These are phyloP conservation scores for Encephalitozoon cuniculi DNA, from an alignment of 371 early-diverging fungal genomes.

Conservation along the genomic window DNA sequence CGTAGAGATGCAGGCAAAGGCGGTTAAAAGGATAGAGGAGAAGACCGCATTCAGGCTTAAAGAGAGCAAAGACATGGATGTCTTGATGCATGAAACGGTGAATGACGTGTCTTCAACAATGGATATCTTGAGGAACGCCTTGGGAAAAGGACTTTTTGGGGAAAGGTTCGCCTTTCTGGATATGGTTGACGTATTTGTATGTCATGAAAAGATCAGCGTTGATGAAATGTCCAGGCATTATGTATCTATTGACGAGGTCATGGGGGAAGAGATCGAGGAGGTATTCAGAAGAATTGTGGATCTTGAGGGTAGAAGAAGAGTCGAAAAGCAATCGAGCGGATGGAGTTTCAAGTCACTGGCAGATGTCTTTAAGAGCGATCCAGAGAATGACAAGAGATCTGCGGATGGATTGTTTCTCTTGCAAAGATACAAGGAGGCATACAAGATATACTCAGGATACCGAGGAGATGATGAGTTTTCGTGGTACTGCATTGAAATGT, in stretches of 20 bases:
- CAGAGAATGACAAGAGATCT: constrained; percentile 1
- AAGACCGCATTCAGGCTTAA: background rate
- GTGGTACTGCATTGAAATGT: constrained; percentile 31
- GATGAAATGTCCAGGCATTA: background rate
- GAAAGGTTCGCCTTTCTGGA: background rate
- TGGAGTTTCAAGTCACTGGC: background rate
- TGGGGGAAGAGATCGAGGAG: background rate
- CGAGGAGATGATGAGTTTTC: constrained; percentile 7
- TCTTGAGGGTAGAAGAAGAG: background rate
- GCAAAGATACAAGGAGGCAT: constrained; percentile 28
- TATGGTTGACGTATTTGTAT: background rate
- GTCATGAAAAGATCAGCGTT: background rate
- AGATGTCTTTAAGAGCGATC: background rate
- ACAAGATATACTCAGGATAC: constrained; percentile 22
- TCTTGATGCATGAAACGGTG: background rate
- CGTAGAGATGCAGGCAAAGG: background rate
- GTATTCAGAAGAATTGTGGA: background rate
- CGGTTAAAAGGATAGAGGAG: background rate
- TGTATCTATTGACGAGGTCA: background rate
- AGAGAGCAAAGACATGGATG: background rate
- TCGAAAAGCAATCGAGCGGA: background rate
- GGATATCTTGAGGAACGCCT: background rate
- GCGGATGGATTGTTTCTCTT: constrained; percentile 24
- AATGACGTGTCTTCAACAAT: background rate
- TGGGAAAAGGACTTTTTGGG: background rate